Percentiles rank a stretch among this genome's conserved stretches.
Conservation (phyloP, 331 rosid species). For the Cydonia oblonga region DNA sequence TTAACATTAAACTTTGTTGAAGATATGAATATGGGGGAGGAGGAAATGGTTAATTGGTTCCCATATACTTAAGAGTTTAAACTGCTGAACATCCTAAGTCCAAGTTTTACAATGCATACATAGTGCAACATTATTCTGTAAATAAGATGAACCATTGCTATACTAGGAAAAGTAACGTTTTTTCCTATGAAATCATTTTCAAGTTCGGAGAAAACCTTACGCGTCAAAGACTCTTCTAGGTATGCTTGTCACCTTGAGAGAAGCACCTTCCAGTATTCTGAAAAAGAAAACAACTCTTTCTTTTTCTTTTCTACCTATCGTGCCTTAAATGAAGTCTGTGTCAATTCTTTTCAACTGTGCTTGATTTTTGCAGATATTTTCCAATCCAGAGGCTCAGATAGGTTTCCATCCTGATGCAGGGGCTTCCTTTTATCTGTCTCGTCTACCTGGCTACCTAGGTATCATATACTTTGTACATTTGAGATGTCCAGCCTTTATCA, state of each 20-base stretch:
- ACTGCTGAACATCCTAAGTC: no score
- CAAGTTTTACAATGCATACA: no score
- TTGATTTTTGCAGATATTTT: conserved; percentile 41
- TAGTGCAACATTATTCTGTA: not conserved
- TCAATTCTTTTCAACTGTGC: not conserved
- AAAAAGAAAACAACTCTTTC: not conserved
- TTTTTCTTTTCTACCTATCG: not conserved
- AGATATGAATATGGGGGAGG: no score
- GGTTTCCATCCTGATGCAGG: conserved; percentile 99
- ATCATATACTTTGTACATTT: conserved; percentile 2
- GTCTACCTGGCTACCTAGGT: conserved; percentile 92
- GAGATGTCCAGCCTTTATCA: not conserved
- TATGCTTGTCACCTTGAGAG: not conserved
- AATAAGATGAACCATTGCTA: not conserved
- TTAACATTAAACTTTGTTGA: not conserved
- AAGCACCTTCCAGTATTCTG: not conserved
- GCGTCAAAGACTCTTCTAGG: not conserved
- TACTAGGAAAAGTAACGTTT: not conserved
- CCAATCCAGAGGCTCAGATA: conserved; percentile 84
- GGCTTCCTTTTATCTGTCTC: conserved; percentile 89
- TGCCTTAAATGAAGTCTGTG: not conserved
- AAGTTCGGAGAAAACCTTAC: not conserved
- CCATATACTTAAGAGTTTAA: no score
- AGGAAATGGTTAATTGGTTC: no score
- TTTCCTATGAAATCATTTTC: not conserved